Base-by-base conservation (phyloP, 176 grass and related monocot genomes). In the Avena insularis region DNA sequence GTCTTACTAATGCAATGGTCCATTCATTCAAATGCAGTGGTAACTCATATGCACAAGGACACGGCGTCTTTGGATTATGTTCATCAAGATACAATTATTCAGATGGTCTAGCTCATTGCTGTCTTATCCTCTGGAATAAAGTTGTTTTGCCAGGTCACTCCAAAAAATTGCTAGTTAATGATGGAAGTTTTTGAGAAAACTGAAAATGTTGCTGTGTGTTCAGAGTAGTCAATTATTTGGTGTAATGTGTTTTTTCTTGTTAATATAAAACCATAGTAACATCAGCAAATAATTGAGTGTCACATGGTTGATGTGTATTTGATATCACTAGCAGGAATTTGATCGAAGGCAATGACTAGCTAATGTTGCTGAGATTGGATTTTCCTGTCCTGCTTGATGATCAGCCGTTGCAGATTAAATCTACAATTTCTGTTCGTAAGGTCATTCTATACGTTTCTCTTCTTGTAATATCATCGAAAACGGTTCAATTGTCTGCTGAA, bases 1-100 rank as follows among this genome's bases (percentile, higher is more conserved):
- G 27, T 33, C 33, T 75, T 75, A 79, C 23, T 84, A 80, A 48
- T 80, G 81, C 67, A 77, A 86, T 82, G 71, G 84, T 71, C 54
- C 62, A 63, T 15, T 82, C 38, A 71, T 78, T 82, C 69, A 12
- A 70, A 78, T 38, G 1, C 14, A 45, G 29, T 82, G 31, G 25
- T 88, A 72, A 78, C 65, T 82, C 16, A 62, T 17, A 77, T 67
- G 50, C 14, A 54, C 73, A 91, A 19, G 59, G 49, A 46, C 78
- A 46, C n/a, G 62, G 62, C 36, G 50, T 81, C 70, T 62, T 88
- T 84, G n/a, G 20, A 69, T 87, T 43, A 71, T 91, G 17, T 62
- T 12, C 66, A 56, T 88, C 46, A 88, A 71, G 20, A 70, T 69
- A 66, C 69, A 91, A 38, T 45, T 81, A 77, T 77, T 77, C 49